Base-by-base conservation (phyloP, 768 basidiomycete genomes). In the Rhodotorula graminis region DNA sequence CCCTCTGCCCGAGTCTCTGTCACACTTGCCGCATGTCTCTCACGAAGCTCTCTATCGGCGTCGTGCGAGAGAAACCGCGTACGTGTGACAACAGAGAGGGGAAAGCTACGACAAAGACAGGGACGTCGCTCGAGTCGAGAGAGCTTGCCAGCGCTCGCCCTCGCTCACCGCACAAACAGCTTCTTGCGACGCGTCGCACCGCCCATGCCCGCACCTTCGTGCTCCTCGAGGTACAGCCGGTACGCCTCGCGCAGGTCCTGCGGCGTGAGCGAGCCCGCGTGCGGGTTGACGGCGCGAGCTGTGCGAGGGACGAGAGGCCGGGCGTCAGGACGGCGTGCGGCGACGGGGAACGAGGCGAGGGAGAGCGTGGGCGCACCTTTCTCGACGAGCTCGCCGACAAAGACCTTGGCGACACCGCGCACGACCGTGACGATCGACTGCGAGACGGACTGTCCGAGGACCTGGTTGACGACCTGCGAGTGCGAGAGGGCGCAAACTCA, bases 241-340 rank as follows among this genome's bases (percentile, higher is more conserved):
- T 95, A 93, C 2, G 93, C 93, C 79, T 93, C 92, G 11, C 93
- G 89, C 19, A 95, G 83, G 80, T 95, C 91, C 76, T 93, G 91
- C 0, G 93, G 93, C 2, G 90, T 88, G 33, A 95, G 82, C 1
- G 93, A 89, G 0, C 93, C 93, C 12, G 83, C 84, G 46, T 92
- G 91, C 5, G 87, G 86, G 29, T 89, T 84, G 0, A 90, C 89
- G 11, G 85, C 84, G 16, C 91, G 89, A 31, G 91, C 92, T 93
- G 78, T 1, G 57, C 15, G 42, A 9, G 11, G 44, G 21, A 6
- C 15, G 15, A 1, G 33, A 3, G 21, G 50, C 6, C 67, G 25
- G 56, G 56, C 31, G 49, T 14, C 50, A 11, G 19, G 7, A 15
- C 14, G 11, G 23, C 29, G 11, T 27, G 21, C 6, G 25, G 44